Evolutionary conservation across 1,284 basidiomycete species (phyloP), one percentile per base, ranked within the genome.

Genomic region (Rhodofomes roseus): DNA sequence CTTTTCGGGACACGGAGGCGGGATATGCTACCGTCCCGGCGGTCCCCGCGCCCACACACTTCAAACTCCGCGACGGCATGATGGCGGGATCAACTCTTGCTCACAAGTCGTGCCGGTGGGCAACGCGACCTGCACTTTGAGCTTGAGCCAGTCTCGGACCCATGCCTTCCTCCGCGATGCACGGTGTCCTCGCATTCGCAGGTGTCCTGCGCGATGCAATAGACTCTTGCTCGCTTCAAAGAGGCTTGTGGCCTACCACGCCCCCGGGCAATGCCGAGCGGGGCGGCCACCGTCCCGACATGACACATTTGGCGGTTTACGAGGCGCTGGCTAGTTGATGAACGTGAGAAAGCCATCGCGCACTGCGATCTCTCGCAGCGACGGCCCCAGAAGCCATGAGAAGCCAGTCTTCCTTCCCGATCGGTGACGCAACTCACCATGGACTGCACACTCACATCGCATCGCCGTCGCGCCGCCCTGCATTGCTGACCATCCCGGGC

Each of bases 41-140:
- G n/a, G n/a, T n/a, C n/a, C 14, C 20, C 27, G 53, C 25, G 54
- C 40, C 23, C n/a, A 37, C 39, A 46, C n/a, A 20, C 25, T 55
- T 56, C 41, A 56, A 56, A 29, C 54, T 46, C 54, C 54, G 54
- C 54, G 54, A 25, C 23, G 25, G 31, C 18, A 11, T 11, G 20
- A 8, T 29, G 46, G 46, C 46, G 46, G 46, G 46, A 27, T 48
- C 46, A 29, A 29, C 22, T 20, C 9, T 25, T 46, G 43, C 12
- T 44, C n/a, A 23, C 3, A 23, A 23, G 41, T 18, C 41, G 41
- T 43, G 41, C 22, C 12, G 2, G 14, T 12, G 16, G 22, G 46
- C 14, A 48, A 48, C 25, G 16, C 46, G 4, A 29, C 46, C 23
- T 48, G 29, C 46, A 16, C 25, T 22, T 48, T 48, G 25, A 48